phyloP scores from a whole-genome alignment of 495 filamentous ascomycete species.

The Penicillium mononematosum region DNA sequence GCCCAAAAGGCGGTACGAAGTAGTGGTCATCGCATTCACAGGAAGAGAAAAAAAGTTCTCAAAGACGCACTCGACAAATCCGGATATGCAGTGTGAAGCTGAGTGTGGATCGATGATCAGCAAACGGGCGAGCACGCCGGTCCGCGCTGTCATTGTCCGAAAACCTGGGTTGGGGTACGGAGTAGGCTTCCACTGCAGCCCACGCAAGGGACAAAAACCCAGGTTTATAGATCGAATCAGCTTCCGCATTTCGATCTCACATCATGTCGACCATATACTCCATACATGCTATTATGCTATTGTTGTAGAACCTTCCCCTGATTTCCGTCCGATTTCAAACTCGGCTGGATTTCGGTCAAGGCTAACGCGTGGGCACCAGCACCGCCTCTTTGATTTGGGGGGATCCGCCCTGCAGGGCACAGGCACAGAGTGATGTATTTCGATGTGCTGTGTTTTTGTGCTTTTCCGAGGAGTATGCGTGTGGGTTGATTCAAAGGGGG shows the following conservation, averaged over 20 bases:
- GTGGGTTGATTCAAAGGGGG: neutral
- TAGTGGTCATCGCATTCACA: neutral
- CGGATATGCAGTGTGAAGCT: constrained; percentile 6
- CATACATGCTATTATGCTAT: neutral
- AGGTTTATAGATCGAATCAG: constrained; percentile 17
- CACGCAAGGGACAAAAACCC: constrained; percentile 18
- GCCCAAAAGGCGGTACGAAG: constrained; percentile 4
- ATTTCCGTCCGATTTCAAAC: constrained; percentile 11
- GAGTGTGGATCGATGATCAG: constrained; percentile 22
- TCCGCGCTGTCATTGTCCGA: constrained; percentile 20
- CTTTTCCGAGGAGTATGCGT: neutral
- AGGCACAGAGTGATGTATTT: constrained; percentile 20
- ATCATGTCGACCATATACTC: constrained; percentile 10
- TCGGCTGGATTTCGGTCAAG: constrained; percentile 5
- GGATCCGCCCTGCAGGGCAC: constrained; percentile 26
- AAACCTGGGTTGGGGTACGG: constrained; percentile 1
- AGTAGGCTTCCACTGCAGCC: constrained; percentile 12
- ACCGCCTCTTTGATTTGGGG: constrained; percentile 14
- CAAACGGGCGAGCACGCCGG: constrained; percentile 24
- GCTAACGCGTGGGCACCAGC: constrained; percentile 12
- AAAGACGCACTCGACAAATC: constrained; percentile 4
- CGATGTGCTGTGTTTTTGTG: constrained; percentile 4
- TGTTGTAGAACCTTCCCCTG: neutral
- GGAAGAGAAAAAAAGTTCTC: neutral
- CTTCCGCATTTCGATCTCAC: constrained; percentile 10